Percentiles rank a stretch among this genome's conserved stretches.
Conservation (phyloP, 2,329 filamentous ascomycete species). For the Thermothelomyces thermophilus region DNA sequence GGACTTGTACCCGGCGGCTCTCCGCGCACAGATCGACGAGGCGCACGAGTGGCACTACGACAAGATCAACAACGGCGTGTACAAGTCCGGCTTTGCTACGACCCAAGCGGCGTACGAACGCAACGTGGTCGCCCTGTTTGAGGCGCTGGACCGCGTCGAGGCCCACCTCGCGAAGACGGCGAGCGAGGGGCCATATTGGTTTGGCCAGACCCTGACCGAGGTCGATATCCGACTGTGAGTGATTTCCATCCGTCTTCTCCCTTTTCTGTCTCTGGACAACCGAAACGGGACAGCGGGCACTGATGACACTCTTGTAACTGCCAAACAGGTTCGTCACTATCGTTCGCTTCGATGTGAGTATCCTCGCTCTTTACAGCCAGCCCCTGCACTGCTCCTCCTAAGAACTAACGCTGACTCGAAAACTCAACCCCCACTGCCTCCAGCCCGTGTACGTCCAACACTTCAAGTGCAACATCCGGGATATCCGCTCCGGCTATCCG, state of each 20-base stretch:
- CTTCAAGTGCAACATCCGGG: conserved; percentile 80
- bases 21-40: conserved; percentile 66
- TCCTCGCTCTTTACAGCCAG: background rate
- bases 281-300: background rate
- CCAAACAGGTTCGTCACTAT: conserved; percentile 56
- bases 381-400: conserved; percentile 16
- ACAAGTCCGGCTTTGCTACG: conserved; percentile 76
- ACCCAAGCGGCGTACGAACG: conserved; percentile 76
- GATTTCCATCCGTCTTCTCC: background rate
- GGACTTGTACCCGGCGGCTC: conserved; percentile 59
- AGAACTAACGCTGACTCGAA: too few relatives aligned
- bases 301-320: background rate
- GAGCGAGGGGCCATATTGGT: conserved; percentile 59
- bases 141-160: conserved; percentile 70
- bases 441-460: conserved; percentile 74
- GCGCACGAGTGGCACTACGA: conserved; percentile 77
- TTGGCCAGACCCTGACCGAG: conserved; percentile 71
- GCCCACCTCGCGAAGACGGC: conserved; percentile 47
- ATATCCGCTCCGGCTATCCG: conserved; percentile 80
- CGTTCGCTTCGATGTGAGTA: conserved; percentile 58
- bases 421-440: too few relatives aligned
- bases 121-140: conserved; percentile 65
- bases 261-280: too few relatives aligned
- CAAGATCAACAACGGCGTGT: conserved; percentile 64
- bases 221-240: conserved; percentile 66